Base-by-base conservation (phyloP, 768 basidiomycete genomes). In the Chlorophyllum brunneum region DNA sequence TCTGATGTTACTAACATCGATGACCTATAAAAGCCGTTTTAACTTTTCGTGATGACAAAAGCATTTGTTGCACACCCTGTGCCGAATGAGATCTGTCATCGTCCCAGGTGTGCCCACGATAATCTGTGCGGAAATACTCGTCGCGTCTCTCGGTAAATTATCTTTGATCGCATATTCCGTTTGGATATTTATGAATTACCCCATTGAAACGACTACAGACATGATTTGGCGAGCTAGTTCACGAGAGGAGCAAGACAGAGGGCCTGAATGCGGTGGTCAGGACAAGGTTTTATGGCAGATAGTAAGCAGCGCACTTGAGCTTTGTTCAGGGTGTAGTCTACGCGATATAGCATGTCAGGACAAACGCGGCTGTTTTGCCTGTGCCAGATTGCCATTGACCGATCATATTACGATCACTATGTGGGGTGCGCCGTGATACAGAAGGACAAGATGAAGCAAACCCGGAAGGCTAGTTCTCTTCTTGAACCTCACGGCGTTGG, bases 331-430 rank as follows among this genome's bases (percentile, higher is more conserved):
- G 81, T 75, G 60, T 87, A 95, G 69, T 98, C 92, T 41, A 98
- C 79, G 34, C 95, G 85, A 65, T 89, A 94, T 13, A 98, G 79
- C 95, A 99, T 98, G 9, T 95, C 43, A 99, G 76, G 10, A 94
- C 92, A 66, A 99, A 99, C 8, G 97, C 97, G 3, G 97, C 97
- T 2, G 97, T 98, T 74, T 99, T 99, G 43, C 97, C 97, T 7
- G 97, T 99, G 33, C 97, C 97, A 29, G 97, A 98, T 63, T 99
- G 97, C 46, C 95, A 98, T 72, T 99, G 97, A 15, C 94, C 97
- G 64, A 98, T 98, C 88, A 98, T 95, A 70, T 98, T 98, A 47
- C n/a, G n/a, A 85, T 87, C 9, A 95, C 88, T n/a, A 95, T 99
- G 64, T n/a, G 26, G 11, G 34, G 34, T 4, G n/a, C n/a, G n/a